Evolutionary conservation across 2,329 filamentous ascomycete species (phyloP).

Genomic region (Rutstroemia sp.): DNA sequence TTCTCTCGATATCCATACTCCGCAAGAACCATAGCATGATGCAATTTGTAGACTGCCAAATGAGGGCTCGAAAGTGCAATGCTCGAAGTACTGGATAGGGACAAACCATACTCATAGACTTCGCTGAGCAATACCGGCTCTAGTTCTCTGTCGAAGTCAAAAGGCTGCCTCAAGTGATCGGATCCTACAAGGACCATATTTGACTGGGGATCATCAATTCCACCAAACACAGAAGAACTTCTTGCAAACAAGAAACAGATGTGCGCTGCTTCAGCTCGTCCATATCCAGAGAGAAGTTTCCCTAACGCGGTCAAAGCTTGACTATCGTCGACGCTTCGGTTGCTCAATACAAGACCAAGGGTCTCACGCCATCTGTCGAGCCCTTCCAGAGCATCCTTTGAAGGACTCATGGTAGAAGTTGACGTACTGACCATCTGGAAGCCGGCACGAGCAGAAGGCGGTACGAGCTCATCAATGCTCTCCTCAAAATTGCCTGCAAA

Average conservation of each 20-base stretch:
- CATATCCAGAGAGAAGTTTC: conserved; percentile 75
- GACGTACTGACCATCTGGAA: conserved; percentile 83
- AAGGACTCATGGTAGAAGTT: conserved; percentile 44
- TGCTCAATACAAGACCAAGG: conserved; percentile 75
- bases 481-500: conserved; percentile 92
- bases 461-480: conserved; percentile 91
- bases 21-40: conserved; percentile 76
- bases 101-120: conserved; percentile 84
- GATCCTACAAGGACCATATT: conserved; percentile 80
- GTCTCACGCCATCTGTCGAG: conserved; percentile 94
- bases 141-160: conserved; percentile 69
- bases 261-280: conserved; percentile 83
- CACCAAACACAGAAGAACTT: conserved; percentile 63
- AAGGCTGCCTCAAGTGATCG: conserved; percentile 65
- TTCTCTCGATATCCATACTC: conserved; percentile 77
- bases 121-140: conserved; percentile 93
- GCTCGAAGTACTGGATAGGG: conserved; percentile 54
- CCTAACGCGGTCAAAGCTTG: conserved; percentile 74
- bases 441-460: conserved; percentile 83
- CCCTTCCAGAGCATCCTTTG: conserved; percentile 71
- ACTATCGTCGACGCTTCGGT: conserved; percentile 73
- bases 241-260: conserved; percentile 88
- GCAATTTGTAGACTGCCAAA: conserved; percentile 82
- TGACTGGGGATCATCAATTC: conserved; percentile 71
- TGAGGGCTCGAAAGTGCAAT: conserved; percentile 62